Conservation (phyloP, 495 filamentous ascomycete genomes). For the Pyrenopolyporus hunteri region DNA sequence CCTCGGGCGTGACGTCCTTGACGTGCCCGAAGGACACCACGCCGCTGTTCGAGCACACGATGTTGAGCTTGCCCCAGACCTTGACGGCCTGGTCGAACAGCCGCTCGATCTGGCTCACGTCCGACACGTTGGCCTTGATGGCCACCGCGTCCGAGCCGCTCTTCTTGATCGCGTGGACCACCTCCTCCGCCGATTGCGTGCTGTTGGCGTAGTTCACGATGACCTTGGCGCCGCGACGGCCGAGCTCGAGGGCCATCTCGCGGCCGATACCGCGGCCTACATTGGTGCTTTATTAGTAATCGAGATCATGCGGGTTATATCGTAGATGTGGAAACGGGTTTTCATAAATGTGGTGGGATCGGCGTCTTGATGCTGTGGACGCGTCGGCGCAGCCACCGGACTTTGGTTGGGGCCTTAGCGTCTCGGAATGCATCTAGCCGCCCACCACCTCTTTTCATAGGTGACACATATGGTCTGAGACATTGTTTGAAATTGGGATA, state of each 20-base stretch:
- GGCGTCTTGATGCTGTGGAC: background rate
- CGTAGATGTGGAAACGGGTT: conserved; percentile 5
- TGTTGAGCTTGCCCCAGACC: conserved; percentile 73
- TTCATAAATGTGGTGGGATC: background rate
- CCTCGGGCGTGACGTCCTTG: conserved; percentile 73
- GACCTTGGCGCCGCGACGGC: conserved; percentile 70
- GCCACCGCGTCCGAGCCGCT: conserved; percentile 65
- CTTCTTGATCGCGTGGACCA: conserved; percentile 59
- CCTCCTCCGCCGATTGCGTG: conserved; percentile 64
- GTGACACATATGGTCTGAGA: background rate
- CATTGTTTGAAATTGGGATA: background rate
- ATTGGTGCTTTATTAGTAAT: conserved; percentile 15
- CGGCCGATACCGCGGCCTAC: conserved; percentile 74
- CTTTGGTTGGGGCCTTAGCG: conserved; percentile 20
- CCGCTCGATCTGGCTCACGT: conserved; percentile 64
- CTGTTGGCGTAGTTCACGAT: conserved; percentile 79
- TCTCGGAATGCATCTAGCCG: conserved; percentile 16
- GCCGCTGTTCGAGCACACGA: conserved; percentile 75
- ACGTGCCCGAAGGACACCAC: conserved; percentile 67
- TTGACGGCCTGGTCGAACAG: conserved; percentile 63
- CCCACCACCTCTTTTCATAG: background rate
- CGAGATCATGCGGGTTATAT: background rate
- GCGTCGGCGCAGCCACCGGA: conserved; percentile 10
- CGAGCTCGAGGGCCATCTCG: conserved; percentile 78
- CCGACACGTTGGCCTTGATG: conserved; percentile 77